Evolutionary conservation across 208 protist species (phyloP).

Genomic region (Trypanosoma caninum): DNA sequence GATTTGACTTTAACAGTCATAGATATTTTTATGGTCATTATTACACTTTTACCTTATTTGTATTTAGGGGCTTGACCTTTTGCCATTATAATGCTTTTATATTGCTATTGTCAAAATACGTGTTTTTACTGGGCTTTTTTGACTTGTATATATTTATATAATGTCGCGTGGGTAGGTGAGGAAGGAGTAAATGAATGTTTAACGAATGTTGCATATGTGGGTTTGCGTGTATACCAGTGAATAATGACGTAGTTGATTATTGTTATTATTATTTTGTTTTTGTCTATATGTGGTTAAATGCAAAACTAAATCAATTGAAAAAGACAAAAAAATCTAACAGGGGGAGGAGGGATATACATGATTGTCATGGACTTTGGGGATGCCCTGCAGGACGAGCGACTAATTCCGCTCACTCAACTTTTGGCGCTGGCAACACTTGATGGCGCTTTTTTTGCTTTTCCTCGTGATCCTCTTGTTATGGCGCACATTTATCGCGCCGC

Average conservation of each 20-base stretch:
- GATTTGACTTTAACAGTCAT: too few species aligned
- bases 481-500: conserved; percentile 1
- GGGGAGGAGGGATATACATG: background rate
- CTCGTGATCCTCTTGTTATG: background rate
- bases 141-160: too few species aligned
- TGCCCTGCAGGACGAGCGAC: conserved; percentile 2
- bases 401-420: conserved; percentile 1
- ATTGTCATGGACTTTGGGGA: conserved; percentile 3
- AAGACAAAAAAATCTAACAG: background rate
- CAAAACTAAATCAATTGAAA: background rate
- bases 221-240: too few species aligned
- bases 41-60: background rate
- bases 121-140: too few species aligned
- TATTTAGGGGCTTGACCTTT: background rate
- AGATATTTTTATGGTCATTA: background rate
- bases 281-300: conserved; percentile 2
- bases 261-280: background rate
- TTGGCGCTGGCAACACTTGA: conserved; percentile 1
- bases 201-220: too few species aligned
- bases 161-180: too few species aligned
- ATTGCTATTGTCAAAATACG: too few species aligned
- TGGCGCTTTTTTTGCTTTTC: background rate
- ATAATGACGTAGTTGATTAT: too few species aligned
- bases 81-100: too few species aligned
- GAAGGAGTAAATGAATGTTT: too few species aligned